phyloP scores from a whole-genome alignment of 306 rosid species.

The Vachellia pachyceras region DNA sequence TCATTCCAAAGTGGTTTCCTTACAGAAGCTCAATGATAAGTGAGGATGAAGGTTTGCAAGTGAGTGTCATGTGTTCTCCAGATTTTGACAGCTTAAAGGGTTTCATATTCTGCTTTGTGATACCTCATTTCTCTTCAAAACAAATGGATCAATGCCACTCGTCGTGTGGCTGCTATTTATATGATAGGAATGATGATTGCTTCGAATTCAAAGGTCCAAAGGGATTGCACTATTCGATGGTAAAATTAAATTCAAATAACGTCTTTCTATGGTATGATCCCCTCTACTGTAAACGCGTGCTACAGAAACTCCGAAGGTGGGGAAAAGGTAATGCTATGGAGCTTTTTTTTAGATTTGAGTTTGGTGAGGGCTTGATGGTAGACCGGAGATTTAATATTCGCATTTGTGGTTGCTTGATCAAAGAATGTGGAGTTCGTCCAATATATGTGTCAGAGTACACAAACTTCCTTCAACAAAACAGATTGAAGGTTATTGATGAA shows the following conservation, averaged over 20 bases:
- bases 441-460: neutral
- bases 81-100: neutral
- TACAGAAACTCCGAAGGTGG: neutral
- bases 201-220: no score
- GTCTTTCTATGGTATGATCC: neutral
- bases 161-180: no score
- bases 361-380: neutral
- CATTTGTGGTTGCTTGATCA: neutral
- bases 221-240: neutral
- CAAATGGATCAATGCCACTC: neutral
- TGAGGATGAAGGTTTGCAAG: no score
- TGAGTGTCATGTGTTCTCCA: neutral
- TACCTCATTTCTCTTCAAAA: neutral
- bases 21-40: no score
- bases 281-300: neutral
- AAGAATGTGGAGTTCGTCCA: neutral
- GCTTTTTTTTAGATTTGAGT: neutral
- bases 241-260: neutral
- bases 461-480: neutral
- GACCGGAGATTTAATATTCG: neutral
- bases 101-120: neutral
- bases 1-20: neutral
- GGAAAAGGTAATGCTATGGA: no score
- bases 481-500: neutral
- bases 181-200: rapidly evolving